Base-by-base conservation (phyloP, 345 rosid species). In the Hypericum perforatum region DNA sequence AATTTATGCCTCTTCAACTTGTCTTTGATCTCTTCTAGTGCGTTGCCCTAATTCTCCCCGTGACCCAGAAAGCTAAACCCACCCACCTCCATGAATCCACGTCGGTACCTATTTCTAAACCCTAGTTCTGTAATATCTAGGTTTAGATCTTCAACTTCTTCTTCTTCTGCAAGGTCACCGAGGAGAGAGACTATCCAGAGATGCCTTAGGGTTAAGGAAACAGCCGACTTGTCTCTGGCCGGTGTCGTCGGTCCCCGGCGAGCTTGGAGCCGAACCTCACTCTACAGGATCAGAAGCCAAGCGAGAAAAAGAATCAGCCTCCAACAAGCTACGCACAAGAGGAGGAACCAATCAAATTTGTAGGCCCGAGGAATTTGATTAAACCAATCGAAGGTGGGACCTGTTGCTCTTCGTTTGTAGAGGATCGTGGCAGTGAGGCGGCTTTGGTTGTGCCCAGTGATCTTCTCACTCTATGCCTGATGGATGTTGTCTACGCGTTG, bases 151-250 rank as follows among this genome's bases (percentile, higher is more conserved):
- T 15, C 16, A 7, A 16, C 65, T 11, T 7, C 54, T n/a, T n/a
- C n/a, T n/a, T n/a, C n/a, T n/a, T n/a, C n/a, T n/a, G n/a, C 32
- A 22, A 22, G 32, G 2, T 22, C n/a, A 0, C 29, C 14, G 11
- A 37, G 7, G 49, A 47, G 49, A 43, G 63, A 66, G 43, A 45
- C 61, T 42, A 50, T 60, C 45, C 59, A 29, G 16, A 63, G 70
- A 29, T 68, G 54, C 11, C 63, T 45, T 32, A 68, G 59, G 58
- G 76, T 82, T 43, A 78, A 56, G 63, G 54, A 47, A 42, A 80
- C 89, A 5, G 85, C 85, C 44, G 58, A 74, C 43, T 45, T 57
- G 9, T 63, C 73, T 42, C 64, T 74, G 73, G 78, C 70, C 14
- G 40, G 54, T 4, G 70, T 67, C 0, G 68, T 64, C 2, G 73